Conservation (phyloP, 345 rosid genomes). For the Limnanthes douglasii region DNA sequence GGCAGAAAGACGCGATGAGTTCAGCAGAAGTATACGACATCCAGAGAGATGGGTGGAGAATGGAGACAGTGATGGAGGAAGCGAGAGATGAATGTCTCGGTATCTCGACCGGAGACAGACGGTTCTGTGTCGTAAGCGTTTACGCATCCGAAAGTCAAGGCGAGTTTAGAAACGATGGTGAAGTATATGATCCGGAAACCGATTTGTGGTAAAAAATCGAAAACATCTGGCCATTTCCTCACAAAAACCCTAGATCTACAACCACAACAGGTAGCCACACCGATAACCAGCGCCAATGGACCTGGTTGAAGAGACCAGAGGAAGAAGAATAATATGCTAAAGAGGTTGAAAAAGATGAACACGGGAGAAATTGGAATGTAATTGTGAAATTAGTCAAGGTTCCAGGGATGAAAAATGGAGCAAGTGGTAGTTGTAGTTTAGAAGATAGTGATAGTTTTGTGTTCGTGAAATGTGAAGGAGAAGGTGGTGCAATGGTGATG, state of each 20-base stretch:
- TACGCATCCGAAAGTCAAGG: slow-evolving; percentile 41
- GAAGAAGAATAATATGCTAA: too few species aligned
- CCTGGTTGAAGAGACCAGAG: too few species aligned
- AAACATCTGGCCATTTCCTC: slow-evolving; percentile 21
- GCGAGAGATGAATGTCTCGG: slow-evolving; percentile 48
- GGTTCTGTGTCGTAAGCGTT: slow-evolving; percentile 39
- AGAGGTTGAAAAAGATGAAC: too few species aligned
- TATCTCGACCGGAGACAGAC: slow-evolving; percentile 18
- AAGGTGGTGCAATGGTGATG: too few species aligned
- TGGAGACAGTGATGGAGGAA: slow-evolving; percentile 23
- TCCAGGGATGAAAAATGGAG: too few species aligned
- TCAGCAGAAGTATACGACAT: slow-evolving; percentile 37
- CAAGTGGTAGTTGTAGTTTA: too few species aligned
- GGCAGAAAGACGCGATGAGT: slow-evolving; percentile 33
- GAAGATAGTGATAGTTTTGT: too few species aligned
- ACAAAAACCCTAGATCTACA: slow-evolving; percentile 23
- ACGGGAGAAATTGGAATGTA: too few species aligned
- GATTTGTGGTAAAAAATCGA: slow-evolving; percentile 19
- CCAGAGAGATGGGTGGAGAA: slow-evolving; percentile 31
- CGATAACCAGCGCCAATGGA: too few species aligned
- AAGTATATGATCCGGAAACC: slow-evolving; percentile 20
- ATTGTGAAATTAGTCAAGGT: too few species aligned
- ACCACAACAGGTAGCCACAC: too few species aligned
- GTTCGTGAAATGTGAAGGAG: too few species aligned
- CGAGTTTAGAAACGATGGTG: slow-evolving; percentile 26